phyloP scores from a whole-genome alignment of 257 asterid genomes.

The Ilex aquifolium region DNA sequence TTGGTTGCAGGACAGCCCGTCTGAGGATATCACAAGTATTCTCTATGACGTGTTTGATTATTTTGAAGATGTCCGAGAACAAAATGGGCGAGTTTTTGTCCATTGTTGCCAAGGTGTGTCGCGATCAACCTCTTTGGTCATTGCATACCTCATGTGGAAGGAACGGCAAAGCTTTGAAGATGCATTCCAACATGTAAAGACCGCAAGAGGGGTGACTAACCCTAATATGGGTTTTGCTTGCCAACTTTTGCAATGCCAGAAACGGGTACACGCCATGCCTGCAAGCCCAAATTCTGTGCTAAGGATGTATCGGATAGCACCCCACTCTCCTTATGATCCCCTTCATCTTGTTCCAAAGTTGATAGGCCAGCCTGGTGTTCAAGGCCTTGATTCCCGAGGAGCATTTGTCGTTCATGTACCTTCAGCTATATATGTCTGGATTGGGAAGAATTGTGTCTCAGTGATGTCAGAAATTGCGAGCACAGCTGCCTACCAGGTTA shows the following conservation, averaged over 20 bases:
- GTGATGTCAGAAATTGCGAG: constrained; percentile 68
- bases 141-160: constrained; percentile 97
- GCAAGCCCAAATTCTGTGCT: constrained; percentile 74
- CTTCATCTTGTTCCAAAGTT: constrained; percentile 57
- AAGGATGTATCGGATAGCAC: constrained; percentile 78
- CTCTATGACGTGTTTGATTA: constrained; percentile 89
- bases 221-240: constrained; percentile 93
- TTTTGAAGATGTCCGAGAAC: constrained; percentile 84
- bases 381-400: constrained; percentile 81
- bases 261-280: constrained; percentile 85
- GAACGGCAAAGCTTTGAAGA: constrained; percentile 71
- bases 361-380: constrained; percentile 36
- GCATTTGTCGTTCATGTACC: constrained; percentile 82
- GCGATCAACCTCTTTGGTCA: constrained; percentile 86
- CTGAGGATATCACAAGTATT: constrained; percentile 90
- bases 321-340: constrained; percentile 92
- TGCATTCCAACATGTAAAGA: constrained; percentile 76
- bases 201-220: constrained; percentile 82
- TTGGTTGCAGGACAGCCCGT: constrained; percentile 89
- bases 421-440: constrained; percentile 70
- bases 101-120: constrained; percentile 96
- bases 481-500: constrained; percentile 70
- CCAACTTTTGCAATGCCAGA: constrained; percentile 64
- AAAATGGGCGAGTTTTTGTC: constrained; percentile 79
- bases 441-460: constrained; percentile 51